These are phyloP conservation scores for Monosporascus sp. DNA, from an alignment of 2,329 filamentous ascomycete species.

Conservation along the genomic window DNA sequence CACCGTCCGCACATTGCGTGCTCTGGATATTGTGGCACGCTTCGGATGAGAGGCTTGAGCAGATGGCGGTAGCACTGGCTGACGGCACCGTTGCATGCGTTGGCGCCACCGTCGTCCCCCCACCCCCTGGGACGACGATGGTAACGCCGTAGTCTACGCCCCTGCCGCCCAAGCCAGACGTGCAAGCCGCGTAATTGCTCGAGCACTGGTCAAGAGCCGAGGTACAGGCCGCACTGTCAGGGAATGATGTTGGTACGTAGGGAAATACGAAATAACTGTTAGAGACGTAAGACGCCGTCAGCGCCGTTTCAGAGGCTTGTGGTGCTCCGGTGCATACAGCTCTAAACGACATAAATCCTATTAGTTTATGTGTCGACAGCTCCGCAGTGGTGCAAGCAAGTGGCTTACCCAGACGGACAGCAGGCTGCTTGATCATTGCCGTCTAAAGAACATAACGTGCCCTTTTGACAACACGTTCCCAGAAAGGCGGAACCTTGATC, in stretches of 20 bases:
- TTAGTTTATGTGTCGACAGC: background rate
- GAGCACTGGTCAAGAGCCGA: slow-evolving; percentile 48
- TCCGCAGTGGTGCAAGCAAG: slow-evolving; percentile 1
- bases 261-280: slow-evolving; percentile 59
- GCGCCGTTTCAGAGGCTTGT: slow-evolving; percentile 30
- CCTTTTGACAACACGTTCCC: slow-evolving; percentile 46
- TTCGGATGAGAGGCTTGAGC: slow-evolving; percentile 47
- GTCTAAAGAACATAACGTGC: slow-evolving; percentile 47
- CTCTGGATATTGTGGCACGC: slow-evolving; percentile 44
- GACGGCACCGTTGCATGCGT: slow-evolving; percentile 33
- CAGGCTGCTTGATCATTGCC: slow-evolving; percentile 45
- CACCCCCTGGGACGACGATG: slow-evolving; percentile 48
- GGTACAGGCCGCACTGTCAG: slow-evolving; percentile 45
- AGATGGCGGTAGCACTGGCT: slow-evolving; percentile 47
- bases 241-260: slow-evolving; percentile 48
- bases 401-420: slow-evolving; percentile 47
- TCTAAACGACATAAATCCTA: slow-evolving; percentile 24
- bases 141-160: slow-evolving; percentile 46
- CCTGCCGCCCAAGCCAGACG: slow-evolving; percentile 39
- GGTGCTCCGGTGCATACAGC: slow-evolving; percentile 53
- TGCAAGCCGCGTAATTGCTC: slow-evolving; percentile 49
- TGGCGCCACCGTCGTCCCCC: slow-evolving; percentile 46
- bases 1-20: slow-evolving; percentile 33
- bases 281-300: slow-evolving; percentile 44
- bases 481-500: slow-evolving; percentile 40